A percentile compares a stretch with the other conserved stretches of the same genome.
phyloP scores from a whole-genome alignment of 768 basidiomycete species.

The Auriscalpium microsporum region DNA sequence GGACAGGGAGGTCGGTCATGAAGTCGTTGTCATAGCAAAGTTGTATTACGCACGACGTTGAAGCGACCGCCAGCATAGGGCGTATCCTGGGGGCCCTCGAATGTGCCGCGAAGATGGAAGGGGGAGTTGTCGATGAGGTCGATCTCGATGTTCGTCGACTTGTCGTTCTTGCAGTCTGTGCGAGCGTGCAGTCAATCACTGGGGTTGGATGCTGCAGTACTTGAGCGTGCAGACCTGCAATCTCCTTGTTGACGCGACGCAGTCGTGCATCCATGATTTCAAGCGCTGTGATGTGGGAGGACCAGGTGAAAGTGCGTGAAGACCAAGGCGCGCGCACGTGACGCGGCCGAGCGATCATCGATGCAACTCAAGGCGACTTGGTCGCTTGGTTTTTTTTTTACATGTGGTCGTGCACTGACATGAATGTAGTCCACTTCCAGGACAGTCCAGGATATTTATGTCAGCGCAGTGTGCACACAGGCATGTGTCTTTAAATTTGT shows the following conservation, averaged over 20 bases:
- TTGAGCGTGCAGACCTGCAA: conserved; percentile 48
- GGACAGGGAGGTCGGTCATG: neutral
- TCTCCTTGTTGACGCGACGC: conserved; percentile 91
- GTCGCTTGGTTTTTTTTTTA: no score
- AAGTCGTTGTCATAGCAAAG: neutral
- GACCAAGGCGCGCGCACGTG: no score
- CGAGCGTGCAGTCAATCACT: neutral
- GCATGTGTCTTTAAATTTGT: no score
- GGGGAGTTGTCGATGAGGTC: conserved; percentile 84
- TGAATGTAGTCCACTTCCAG: no score
- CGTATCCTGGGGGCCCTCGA: conserved; percentile 86
- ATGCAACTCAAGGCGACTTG: no score
- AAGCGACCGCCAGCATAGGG: conserved; percentile 90
- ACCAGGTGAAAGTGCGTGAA: no score
- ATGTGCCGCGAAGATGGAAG: conserved; percentile 86
- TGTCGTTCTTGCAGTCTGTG: conserved; percentile 94
- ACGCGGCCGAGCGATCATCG: no score
- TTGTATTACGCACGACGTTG: conserved; percentile 62
- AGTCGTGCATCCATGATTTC: conserved; percentile 74
- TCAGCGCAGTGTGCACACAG: no score
- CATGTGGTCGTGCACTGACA: no score
- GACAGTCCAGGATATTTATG: no score
- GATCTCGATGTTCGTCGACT: conserved; percentile 77
- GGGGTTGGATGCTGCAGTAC: neutral
- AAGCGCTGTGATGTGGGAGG: no score